Percentiles rank a stretch among this genome's conserved stretches.
Evolutionary conservation across 129 eudicot species (phyloP).

Genomic region (Centaurea solstitialis): DNA sequence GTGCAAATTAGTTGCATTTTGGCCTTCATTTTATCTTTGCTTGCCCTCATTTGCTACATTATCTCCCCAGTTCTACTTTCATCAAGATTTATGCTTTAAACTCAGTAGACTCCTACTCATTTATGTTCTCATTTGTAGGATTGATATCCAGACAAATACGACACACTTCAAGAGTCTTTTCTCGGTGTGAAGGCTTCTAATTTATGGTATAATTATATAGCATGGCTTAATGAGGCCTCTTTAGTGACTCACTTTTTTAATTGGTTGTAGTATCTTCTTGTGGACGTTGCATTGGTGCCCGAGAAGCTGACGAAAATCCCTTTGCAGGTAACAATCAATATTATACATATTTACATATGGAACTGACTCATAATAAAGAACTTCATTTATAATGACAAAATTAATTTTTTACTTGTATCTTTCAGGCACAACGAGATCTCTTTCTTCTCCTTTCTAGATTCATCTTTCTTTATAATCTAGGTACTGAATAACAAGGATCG

Average conservation of each 20-base stretch:
- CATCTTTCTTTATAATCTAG: conserved; percentile 73
- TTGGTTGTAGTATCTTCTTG: conserved; percentile 79
- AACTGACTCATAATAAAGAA: not conserved
- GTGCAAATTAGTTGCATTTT: not conserved
- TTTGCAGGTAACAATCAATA: conserved; percentile 54
- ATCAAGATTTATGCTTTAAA: not conserved
- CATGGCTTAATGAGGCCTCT: not conserved
- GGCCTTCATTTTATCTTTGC: not conserved
- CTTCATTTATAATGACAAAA: not conserved
- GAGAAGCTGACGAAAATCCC: conserved; percentile 72
- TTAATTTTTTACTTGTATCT: conserved; percentile 1
- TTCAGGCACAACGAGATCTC: conserved; percentile 85
- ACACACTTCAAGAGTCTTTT: conserved; percentile 85
- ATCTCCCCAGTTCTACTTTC: not conserved
- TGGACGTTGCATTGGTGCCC: conserved; percentile 71
- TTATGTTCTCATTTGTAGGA: conserved; percentile 49
- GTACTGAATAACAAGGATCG: conserved; percentile 27
- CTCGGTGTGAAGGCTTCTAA: conserved; percentile 48
- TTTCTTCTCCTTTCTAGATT: conserved; percentile 91
- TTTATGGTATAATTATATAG: not conserved
- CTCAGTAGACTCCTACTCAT: not conserved
- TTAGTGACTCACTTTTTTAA: not conserved
- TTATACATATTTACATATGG: not conserved
- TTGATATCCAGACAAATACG: conserved; percentile 87
- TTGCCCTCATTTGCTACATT: not conserved